phyloP scores from a whole-genome alignment of 805 yeast genomes.

The Barnettozyma californica region DNA sequence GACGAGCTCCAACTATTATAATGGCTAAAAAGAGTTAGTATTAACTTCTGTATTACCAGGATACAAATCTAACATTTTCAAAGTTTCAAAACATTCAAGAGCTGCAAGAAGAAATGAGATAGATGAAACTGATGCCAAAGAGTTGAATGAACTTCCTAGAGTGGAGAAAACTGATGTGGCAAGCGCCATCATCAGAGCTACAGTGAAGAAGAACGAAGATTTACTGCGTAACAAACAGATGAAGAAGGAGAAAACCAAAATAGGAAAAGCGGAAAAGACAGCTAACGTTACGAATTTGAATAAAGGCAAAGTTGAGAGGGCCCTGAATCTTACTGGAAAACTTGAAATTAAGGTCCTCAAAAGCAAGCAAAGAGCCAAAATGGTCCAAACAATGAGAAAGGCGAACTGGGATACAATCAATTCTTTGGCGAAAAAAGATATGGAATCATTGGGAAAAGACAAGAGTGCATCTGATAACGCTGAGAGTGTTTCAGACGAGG shows the following conservation, averaged over 20 bases:
- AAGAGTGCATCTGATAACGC: conserved; percentile 11
- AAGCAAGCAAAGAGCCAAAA: conserved; percentile 58
- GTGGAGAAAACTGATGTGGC: conserved; percentile 54
- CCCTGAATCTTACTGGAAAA: conserved; percentile 47
- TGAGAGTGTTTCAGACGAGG: conserved; percentile 11
- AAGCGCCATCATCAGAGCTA: conserved; percentile 61
- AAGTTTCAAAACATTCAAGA: conserved; percentile 63
- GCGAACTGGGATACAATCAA: conserved; percentile 71
- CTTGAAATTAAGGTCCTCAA: conserved; percentile 58
- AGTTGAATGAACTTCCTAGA: conserved; percentile 50
- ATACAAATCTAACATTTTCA: not conserved
- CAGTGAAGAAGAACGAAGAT: conserved; percentile 59
- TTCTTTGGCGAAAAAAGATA: conserved; percentile 33
- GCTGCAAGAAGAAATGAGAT: conserved; percentile 69
- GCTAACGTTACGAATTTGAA: conserved; percentile 29
- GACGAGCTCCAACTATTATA: too few species aligned
- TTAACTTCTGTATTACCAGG: not conserved
- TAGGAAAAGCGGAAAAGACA: conserved; percentile 23
- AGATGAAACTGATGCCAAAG: conserved; percentile 41
- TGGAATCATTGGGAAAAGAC: conserved; percentile 5
- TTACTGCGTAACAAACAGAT: conserved; percentile 48
- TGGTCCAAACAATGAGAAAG: conserved; percentile 57
- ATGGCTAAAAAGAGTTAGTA: conserved; percentile 27
- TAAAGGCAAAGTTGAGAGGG: conserved; percentile 41
- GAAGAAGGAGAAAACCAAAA: conserved; percentile 31